phyloP scores from a whole-genome alignment of 2,329 filamentous ascomycete species.

The Shiraia sp. region DNA sequence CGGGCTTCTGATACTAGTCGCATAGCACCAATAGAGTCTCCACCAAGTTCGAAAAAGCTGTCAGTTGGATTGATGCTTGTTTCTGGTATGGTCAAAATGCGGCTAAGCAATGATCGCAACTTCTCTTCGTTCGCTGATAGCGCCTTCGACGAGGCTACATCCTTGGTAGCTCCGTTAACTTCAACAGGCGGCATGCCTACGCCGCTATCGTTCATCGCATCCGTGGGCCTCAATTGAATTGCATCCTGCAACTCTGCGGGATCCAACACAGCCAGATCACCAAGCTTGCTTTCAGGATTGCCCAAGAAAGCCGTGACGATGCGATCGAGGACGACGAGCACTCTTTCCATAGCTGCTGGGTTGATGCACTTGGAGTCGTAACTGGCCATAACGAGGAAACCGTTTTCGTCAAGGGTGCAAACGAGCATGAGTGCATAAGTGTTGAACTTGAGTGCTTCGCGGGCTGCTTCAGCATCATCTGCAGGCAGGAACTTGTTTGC shows the following conservation, averaged over 20 bases:
- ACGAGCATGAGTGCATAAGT: constrained; percentile 68
- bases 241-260: constrained; percentile 36
- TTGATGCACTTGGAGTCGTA: constrained; percentile 66
- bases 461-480: constrained; percentile 60
- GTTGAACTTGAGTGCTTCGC: constrained; percentile 62
- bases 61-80: constrained; percentile 44
- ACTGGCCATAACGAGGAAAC: constrained; percentile 64
- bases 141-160: constrained; percentile 2
- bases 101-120: constrained; percentile 27
- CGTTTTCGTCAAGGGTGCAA: constrained; percentile 61
- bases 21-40: constrained; percentile 54
- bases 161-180: constrained; percentile 1
- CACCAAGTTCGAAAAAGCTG: constrained; percentile 52
- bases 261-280: constrained; percentile 32
- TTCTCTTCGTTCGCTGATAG: constrained; percentile 32
- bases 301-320: constrained; percentile 57
- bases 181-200: constrained; percentile 18
- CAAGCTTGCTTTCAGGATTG: constrained; percentile 38
- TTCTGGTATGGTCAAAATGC: constrained; percentile 32
- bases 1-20: constrained; percentile 47
- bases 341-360: constrained; percentile 56
- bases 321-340: constrained; percentile 57
- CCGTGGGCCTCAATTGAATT: constrained; percentile 23
- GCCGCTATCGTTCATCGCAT: constrained; percentile 26
- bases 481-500: constrained; percentile 60